Conservation (phyloP, 148 eudicot genomes). For the Vaccinium myrtillus region DNA sequence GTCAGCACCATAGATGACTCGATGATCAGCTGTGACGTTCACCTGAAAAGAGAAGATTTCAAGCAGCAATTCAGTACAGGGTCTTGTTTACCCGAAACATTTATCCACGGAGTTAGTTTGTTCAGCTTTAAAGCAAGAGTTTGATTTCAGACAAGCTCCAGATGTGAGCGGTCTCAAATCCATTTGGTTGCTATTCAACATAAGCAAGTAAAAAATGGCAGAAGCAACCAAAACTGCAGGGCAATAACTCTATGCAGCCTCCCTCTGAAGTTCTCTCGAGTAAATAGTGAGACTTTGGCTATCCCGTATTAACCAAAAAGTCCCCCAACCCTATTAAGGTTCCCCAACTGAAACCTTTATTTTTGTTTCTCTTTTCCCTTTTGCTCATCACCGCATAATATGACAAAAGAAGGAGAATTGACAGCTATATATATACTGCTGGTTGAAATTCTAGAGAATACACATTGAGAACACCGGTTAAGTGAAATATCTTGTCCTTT, state of each 20-base stretch:
- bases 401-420: not conserved
- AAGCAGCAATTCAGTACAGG: not conserved
- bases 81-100: not conserved
- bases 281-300: not conserved
- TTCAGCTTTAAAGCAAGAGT: not conserved
- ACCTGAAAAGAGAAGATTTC: not conserved
- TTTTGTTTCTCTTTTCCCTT: not conserved
- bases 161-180: not conserved
- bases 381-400: not conserved
- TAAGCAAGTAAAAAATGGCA: not conserved
- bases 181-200: slow-evolving; percentile 3
- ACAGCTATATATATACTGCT: not conserved
- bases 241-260: not conserved
- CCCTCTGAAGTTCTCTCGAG: not conserved
- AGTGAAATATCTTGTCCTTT: not conserved
- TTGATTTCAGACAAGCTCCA: not conserved
- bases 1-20: slow-evolving; percentile 3
- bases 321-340: not conserved
- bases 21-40: slow-evolving; percentile 5
- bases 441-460: not conserved
- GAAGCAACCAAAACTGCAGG: not conserved
- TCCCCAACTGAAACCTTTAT: not conserved
- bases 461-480: not conserved
- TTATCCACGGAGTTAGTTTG: not conserved
- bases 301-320: not conserved